Evolutionary conservation across 164 flowering plant genomes (phyloP).

Genomic region (Buxus sempervirens): DNA sequence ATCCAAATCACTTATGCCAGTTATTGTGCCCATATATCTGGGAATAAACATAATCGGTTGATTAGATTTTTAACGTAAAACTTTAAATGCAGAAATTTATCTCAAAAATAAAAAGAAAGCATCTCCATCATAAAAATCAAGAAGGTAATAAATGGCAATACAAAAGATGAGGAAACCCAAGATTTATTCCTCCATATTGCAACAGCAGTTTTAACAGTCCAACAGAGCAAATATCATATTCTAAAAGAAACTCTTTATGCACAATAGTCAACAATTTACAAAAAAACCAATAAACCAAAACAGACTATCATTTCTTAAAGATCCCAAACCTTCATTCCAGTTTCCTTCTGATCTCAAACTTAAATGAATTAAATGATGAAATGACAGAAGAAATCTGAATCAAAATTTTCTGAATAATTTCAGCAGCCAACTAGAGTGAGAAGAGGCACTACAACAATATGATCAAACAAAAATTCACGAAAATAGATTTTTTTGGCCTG

Average conservation of each 20-base stretch:
- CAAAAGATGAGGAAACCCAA: neutral
- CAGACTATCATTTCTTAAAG: neutral
- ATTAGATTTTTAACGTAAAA: too few species aligned
- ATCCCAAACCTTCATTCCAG: neutral
- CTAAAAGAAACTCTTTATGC: too few species aligned
- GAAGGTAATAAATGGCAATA: too few species aligned
- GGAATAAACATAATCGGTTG: neutral
- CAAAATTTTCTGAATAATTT: neutral
- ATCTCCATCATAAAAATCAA: too few species aligned
- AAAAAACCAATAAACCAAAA: neutral
- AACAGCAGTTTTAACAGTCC: neutral
- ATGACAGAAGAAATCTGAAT: neutral
- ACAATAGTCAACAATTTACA: neutral
- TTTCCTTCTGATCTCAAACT: neutral
- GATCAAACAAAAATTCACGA: too few species aligned
- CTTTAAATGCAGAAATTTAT: too few species aligned
- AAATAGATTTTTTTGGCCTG: neutral
- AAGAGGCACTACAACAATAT: neutral
- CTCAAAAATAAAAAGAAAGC: too few species aligned
- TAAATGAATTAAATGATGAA: neutral
- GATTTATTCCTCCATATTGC: neutral
- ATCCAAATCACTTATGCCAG: conserved; percentile 78
- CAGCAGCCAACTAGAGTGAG: neutral
- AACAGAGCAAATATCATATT: too few species aligned
- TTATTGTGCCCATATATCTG: conserved; percentile 94